Conservation (phyloP, 805 yeast species). For the Lachancea cidri region DNA sequence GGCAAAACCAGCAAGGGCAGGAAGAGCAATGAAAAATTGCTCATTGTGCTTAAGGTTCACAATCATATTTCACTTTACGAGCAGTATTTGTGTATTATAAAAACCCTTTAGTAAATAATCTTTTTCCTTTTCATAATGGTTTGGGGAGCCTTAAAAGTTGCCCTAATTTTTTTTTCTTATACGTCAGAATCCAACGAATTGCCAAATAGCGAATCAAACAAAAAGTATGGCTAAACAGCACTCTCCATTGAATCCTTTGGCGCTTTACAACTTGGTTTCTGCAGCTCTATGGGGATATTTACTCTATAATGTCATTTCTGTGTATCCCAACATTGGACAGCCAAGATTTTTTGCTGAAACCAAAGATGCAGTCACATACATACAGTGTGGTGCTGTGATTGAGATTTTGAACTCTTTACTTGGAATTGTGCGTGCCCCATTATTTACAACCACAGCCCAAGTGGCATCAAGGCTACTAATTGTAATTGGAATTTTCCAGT, state of each 20-base stretch:
- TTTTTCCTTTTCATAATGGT: neutral
- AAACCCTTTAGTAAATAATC: neutral
- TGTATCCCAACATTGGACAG: constrained; percentile 48
- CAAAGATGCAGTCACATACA: constrained; percentile 48
- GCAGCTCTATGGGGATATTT: constrained; percentile 52
- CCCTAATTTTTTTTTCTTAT: no score
- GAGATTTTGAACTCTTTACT: constrained; percentile 74
- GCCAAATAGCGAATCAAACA: no score
- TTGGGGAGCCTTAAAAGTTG: no score
- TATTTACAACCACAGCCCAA: constrained; percentile 79
- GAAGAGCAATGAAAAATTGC: constrained; percentile 1
- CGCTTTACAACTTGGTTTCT: constrained; percentile 48
- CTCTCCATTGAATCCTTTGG: constrained; percentile 30
- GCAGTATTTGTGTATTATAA: neutral
- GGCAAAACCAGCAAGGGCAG: constrained; percentile 11
- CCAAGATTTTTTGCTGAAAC: constrained; percentile 61
- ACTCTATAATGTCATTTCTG: constrained; percentile 39
- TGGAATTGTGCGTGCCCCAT: constrained; percentile 82
- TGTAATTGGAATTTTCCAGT: constrained; percentile 74
- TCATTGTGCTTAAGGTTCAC: neutral
- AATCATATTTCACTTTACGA: neutral
- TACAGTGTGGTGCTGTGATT: constrained; percentile 75
- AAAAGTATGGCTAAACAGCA: constrained; percentile 19
- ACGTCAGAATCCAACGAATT: no score
- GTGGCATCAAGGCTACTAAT: constrained; percentile 79